phyloP scores from a whole-genome alignment of 768 basidiomycete genomes.

The Leccinellum albellum region DNA sequence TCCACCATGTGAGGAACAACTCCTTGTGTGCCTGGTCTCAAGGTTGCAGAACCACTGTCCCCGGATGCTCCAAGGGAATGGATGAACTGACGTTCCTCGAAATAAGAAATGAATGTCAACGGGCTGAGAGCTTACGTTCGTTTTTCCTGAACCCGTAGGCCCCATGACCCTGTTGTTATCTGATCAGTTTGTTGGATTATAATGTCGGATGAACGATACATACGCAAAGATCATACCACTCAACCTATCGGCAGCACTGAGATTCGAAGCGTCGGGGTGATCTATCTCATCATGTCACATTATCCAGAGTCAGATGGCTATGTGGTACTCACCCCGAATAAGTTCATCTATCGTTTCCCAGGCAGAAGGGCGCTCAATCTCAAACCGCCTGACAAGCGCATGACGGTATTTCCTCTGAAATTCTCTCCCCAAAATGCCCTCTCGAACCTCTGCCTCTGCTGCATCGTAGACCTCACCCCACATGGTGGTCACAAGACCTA shows the following conservation, averaged over 20 bases:
- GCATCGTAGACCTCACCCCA: conserved; percentile 2
- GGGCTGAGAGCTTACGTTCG: neutral
- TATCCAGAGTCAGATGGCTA: neutral
- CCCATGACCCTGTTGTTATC: neutral
- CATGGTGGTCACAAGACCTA: conserved; percentile 11
- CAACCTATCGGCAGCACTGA: neutral
- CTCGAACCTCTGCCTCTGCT: neutral
- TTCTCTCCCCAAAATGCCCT: neutral
- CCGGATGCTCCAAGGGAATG: neutral
- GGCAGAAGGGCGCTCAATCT: neutral
- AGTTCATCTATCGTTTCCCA: neutral
- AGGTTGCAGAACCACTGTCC: no score
- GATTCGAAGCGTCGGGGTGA: neutral
- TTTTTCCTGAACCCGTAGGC: conserved; percentile 7
- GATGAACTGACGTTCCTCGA: conserved; percentile 6
- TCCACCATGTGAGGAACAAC: neutral
- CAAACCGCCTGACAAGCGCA: neutral
- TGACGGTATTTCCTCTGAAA: neutral
- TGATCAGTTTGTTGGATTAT: neutral
- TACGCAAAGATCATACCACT: conserved; percentile 2
- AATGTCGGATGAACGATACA: neutral
- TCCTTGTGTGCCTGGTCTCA: neutral
- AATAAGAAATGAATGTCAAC: neutral
- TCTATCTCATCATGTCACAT: neutral
- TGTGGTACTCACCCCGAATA: neutral